Percentiles rank a stretch among this genome's conserved stretches.
Evolutionary conservation across 257 asterid genomes (phyloP).

Genomic region (Fraxinus excelsior): DNA sequence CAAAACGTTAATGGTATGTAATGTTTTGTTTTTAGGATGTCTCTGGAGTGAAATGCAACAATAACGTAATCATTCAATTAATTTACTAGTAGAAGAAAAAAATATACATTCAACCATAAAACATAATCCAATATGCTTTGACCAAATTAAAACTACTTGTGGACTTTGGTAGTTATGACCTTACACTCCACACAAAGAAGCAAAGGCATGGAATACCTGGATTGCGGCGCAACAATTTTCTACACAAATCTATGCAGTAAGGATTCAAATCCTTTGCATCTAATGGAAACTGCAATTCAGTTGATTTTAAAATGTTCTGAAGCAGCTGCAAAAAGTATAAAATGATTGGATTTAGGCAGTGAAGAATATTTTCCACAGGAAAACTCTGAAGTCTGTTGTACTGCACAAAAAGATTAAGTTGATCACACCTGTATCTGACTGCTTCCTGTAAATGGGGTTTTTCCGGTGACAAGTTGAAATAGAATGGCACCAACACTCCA

Average conservation of each 20-base stretch:
- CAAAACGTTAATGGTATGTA: neutral
- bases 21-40: neutral
- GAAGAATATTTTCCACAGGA: slow-evolving; percentile 19
- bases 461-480: slow-evolving; percentile 84
- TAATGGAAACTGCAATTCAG: slow-evolving; percentile 72
- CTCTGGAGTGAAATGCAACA: neutral
- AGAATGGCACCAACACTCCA: slow-evolving; percentile 95
- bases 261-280: slow-evolving; percentile 63
- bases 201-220: slow-evolving; percentile 59
- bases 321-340: slow-evolving; percentile 60
- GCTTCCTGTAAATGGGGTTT: slow-evolving; percentile 82
- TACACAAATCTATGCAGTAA: slow-evolving; percentile 72
- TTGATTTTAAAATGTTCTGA: slow-evolving; percentile 79
- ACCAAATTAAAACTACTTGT: neutral
- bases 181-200: neutral
- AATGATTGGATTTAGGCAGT: slow-evolving; percentile 22
- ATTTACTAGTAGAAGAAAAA: neutral
- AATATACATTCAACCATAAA: neutral
- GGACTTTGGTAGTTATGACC: neutral
- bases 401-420: slow-evolving; percentile 20
- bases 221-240: slow-evolving; percentile 68
- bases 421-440: slow-evolving; percentile 62
- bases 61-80: neutral
- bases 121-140: neutral
- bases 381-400: slow-evolving; percentile 9